A percentile compares a stretch with the other conserved stretches of the same genome.
phyloP scores from a whole-genome alignment of 23 red algal species.

The Cyanidioschyzon merolae region DNA sequence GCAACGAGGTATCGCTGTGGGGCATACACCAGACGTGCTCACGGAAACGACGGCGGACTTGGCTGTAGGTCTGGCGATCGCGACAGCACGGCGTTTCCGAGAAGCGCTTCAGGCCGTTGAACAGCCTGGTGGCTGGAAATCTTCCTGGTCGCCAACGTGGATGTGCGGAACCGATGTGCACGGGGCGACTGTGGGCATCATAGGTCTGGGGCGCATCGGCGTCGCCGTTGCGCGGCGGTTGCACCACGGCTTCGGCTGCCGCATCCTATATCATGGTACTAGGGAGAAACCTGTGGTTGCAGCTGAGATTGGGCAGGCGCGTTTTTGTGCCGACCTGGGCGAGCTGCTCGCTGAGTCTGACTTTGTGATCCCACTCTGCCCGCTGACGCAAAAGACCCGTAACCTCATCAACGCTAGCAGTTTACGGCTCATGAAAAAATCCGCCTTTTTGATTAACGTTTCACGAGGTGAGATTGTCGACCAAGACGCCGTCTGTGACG shows the following conservation, averaged over 20 bases:
- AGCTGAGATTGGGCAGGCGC: slow-evolving; percentile 29
- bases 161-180: slow-evolving; percentile 80
- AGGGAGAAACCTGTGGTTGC: slow-evolving; percentile 12
- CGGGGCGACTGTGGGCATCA: slow-evolving; percentile 54
- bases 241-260: slow-evolving; percentile 60
- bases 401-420: slow-evolving; percentile 42
- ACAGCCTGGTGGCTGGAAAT: slow-evolving; percentile 40
- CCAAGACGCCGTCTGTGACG: slow-evolving; percentile 55
- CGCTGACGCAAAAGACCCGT: slow-evolving; percentile 49
- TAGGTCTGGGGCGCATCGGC: slow-evolving; percentile 80
- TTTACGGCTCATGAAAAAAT: slow-evolving; percentile 69
- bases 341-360: slow-evolving; percentile 44
- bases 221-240: slow-evolving; percentile 58
- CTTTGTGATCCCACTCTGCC: slow-evolving; percentile 76
- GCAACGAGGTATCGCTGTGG: slow-evolving; percentile 31
- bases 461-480: slow-evolving; percentile 77
- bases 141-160: slow-evolving; percentile 60
- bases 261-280: slow-evolving; percentile 48
- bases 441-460: slow-evolving; percentile 72
- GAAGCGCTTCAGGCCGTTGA: slow-evolving; percentile 57
- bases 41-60: slow-evolving; percentile 86
- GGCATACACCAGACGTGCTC: slow-evolving; percentile 77
- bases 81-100: slow-evolving; percentile 61
- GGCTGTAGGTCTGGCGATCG: slow-evolving; percentile 52
- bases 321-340: slow-evolving; percentile 19